These are phyloP conservation scores for Thuja plicata DNA, from an alignment of 83 land plant genomes.

Conservation along the genomic window DNA sequence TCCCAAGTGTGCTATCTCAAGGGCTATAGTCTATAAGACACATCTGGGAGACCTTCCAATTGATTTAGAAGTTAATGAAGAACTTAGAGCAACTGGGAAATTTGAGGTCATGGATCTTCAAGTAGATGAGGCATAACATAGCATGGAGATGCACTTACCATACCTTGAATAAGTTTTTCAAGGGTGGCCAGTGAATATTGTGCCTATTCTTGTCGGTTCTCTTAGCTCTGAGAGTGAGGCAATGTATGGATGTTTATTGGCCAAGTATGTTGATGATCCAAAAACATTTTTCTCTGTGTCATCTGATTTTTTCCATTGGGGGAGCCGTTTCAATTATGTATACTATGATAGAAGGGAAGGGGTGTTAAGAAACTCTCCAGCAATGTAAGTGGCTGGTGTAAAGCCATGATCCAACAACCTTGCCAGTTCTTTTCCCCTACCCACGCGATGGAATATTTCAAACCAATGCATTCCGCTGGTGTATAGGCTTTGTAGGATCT, in stretches of 20 bases:
- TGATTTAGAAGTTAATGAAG: conserved; percentile 91
- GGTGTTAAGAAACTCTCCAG: no score
- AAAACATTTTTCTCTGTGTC: conserved; percentile 89
- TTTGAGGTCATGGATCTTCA: conserved; percentile 86
- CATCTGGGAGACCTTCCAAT: conserved; percentile 92
- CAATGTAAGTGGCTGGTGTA: no score
- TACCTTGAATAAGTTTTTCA: conserved; percentile 87
- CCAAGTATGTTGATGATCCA: conserved; percentile 92
- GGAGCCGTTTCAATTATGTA: conserved; percentile 64
- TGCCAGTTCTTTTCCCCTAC: no score
- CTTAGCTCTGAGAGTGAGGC: conserved; percentile 86
- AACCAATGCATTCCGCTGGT: no score
- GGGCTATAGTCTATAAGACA: conserved; percentile 76
- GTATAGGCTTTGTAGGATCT: no score
- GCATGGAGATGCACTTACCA: conserved; percentile 99
- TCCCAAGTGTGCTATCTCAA: conserved; percentile 88
- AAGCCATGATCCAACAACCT: no score
- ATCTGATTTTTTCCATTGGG: conserved; percentile 98
- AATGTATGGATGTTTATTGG: conserved; percentile 77
- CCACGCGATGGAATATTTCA: no score
- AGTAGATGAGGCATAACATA: conserved; percentile 98
- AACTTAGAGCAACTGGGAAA: conserved; percentile 79
- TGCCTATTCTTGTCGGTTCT: conserved; percentile 93
- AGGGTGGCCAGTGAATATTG: conserved; percentile 80
- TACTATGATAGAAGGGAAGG: conserved; percentile 90